Percentiles rank a stretch among this genome's conserved stretches.
phyloP scores from a whole-genome alignment of 1,284 basidiomycete species.

The Peniophora sp. region DNA sequence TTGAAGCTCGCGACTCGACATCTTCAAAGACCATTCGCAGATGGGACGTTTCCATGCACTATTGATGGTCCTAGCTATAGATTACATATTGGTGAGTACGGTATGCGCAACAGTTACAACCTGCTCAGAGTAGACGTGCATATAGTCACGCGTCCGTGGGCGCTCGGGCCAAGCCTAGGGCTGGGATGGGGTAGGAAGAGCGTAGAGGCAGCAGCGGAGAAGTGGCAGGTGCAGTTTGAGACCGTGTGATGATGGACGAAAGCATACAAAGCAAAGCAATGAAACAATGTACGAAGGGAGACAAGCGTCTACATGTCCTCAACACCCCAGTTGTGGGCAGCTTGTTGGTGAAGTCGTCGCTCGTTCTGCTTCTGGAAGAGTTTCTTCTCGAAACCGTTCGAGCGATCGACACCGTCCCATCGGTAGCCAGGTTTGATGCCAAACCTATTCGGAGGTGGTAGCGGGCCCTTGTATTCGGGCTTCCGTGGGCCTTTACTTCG shows the following conservation, averaged over 20 bases:
- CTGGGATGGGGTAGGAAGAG: slow-evolving; percentile 3
- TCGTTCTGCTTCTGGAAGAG: slow-evolving; percentile 79
- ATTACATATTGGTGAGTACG: slow-evolving; percentile 1
- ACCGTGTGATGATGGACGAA: not conserved
- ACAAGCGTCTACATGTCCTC: slow-evolving; percentile 75
- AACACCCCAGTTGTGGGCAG: slow-evolving; percentile 78
- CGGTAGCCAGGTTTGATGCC: slow-evolving; percentile 91
- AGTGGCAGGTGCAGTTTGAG: slow-evolving; percentile 6
- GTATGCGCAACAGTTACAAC: no score
- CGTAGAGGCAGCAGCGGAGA: slow-evolving; percentile 2
- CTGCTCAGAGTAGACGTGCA: no score
- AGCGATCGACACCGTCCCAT: slow-evolving; percentile 94
- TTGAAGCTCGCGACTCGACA: slow-evolving; percentile 4
- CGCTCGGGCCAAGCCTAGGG: slow-evolving; percentile 5
- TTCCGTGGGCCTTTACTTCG: slow-evolving; percentile 63
- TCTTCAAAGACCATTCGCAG: slow-evolving; percentile 1
- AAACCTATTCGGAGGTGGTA: slow-evolving; percentile 91
- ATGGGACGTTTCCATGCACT: slow-evolving; percentile 1
- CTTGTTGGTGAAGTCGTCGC: slow-evolving; percentile 55
- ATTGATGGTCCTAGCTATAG: slow-evolving; percentile 3
- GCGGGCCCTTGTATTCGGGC: slow-evolving; percentile 83
- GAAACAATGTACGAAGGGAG: not conserved
- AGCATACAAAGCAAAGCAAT: not conserved
- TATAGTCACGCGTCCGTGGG: slow-evolving; percentile 3
- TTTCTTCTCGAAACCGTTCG: slow-evolving; percentile 94